Conservation (phyloP, 768 basidiomycete species). For the Amanita brunnescens region DNA sequence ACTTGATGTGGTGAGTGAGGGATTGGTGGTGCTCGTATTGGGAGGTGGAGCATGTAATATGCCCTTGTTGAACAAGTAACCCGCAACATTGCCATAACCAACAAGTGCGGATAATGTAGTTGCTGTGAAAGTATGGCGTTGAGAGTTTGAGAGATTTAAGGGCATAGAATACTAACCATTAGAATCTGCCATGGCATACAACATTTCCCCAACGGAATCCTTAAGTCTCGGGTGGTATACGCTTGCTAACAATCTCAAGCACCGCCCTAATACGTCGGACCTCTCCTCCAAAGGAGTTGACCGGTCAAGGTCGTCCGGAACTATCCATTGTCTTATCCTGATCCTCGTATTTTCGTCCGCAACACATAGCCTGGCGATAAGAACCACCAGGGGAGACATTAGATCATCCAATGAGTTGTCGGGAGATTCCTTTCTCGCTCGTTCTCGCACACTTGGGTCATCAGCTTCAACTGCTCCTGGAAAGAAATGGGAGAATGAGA, state of each 20-base stretch:
- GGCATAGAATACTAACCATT: constrained; percentile 36
- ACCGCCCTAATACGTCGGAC: constrained; percentile 66
- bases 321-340: constrained; percentile 55
- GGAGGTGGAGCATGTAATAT: constrained; percentile 55
- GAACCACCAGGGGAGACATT: constrained; percentile 65
- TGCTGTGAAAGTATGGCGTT: constrained; percentile 28
- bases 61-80: constrained; percentile 89
- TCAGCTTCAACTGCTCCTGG: constrained; percentile 59
- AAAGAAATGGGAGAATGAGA: constrained; percentile 51
- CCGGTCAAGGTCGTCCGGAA: constrained; percentile 78
- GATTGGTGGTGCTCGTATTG: constrained; percentile 19
- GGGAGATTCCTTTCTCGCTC: constrained; percentile 34
- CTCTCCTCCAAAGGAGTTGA: constrained; percentile 66
- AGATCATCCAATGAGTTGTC: constrained; percentile 68
- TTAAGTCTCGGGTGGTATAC: constrained; percentile 70
- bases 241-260: constrained; percentile 66
- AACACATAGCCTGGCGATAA: constrained; percentile 62
- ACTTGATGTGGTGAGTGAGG: constrained; percentile 25
- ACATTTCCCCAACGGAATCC: constrained; percentile 75
- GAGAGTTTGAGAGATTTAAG: background rate
- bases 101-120: constrained; percentile 64
- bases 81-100: constrained; percentile 94
- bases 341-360: constrained; percentile 51
- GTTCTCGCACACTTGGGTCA: constrained; percentile 48
- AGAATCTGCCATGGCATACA: constrained; percentile 76